These are phyloP conservation scores for Domatiomyces catenatus DNA, from an alignment of 2,329 filamentous ascomycete species.

Conservation along the genomic window DNA sequence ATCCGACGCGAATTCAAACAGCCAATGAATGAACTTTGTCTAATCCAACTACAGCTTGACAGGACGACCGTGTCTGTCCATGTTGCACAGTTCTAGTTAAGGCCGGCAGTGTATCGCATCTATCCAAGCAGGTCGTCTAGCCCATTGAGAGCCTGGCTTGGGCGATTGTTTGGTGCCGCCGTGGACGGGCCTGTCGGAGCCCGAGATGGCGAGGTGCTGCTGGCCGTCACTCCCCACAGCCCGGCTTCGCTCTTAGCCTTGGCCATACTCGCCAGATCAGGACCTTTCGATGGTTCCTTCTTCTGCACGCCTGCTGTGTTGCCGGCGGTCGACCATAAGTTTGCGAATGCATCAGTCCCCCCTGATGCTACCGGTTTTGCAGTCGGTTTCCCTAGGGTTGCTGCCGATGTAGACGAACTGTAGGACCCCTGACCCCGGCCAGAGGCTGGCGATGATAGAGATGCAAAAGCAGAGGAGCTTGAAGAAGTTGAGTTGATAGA, in stretches of 20 bases:
- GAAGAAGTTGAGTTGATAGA: slow-evolving; percentile 17
- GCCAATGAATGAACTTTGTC: not conserved
- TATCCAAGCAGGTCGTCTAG: slow-evolving; percentile 34
- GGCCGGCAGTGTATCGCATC: not conserved
- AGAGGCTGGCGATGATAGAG: slow-evolving; percentile 20
- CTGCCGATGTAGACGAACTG: slow-evolving; percentile 24
- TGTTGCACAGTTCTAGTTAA: not conserved
- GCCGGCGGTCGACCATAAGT: slow-evolving; percentile 56
- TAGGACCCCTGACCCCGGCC: slow-evolving; percentile 21
- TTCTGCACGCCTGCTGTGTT: slow-evolving; percentile 56
- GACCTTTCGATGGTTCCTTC: slow-evolving; percentile 52
- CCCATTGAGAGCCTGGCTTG: slow-evolving; percentile 21
- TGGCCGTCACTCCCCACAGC: slow-evolving; percentile 68
- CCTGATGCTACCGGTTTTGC: slow-evolving; percentile 32
- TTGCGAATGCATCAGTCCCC: slow-evolving; percentile 76
- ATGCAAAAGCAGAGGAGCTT: slow-evolving; percentile 18
- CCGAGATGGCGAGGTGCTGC: slow-evolving; percentile 33
- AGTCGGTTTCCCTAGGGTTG: slow-evolving; percentile 33
- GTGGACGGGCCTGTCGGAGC: slow-evolving; percentile 23
- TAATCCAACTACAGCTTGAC: too few species aligned
- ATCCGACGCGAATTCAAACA: not conserved
- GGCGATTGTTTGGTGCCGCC: slow-evolving; percentile 25
- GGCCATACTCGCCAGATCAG: slow-evolving; percentile 84
- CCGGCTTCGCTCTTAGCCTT: slow-evolving; percentile 93
- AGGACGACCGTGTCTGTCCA: not conserved